phyloP scores from a whole-genome alignment of 2,329 filamentous ascomycete genomes.

The Diaporthe vaccinii region DNA sequence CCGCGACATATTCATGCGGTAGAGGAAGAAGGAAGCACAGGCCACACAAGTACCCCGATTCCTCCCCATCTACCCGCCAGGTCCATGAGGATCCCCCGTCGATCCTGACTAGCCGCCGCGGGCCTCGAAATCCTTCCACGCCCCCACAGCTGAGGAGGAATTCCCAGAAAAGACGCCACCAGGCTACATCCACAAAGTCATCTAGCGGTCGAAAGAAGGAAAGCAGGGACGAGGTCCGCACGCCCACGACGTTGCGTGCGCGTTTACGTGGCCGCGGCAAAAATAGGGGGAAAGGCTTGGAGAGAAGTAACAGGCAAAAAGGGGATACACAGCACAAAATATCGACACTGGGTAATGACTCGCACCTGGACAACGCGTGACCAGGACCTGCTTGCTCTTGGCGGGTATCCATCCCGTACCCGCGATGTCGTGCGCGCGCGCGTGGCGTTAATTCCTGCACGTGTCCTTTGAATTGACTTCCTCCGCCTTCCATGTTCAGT shows the following conservation, averaged over 20 bases:
- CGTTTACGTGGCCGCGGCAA: background rate
- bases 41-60: background rate
- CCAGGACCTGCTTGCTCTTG: background rate
- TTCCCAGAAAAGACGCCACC: background rate
- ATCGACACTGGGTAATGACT: constrained; percentile 13
- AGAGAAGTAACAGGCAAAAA: background rate
- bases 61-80: background rate
- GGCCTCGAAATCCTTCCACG: background rate
- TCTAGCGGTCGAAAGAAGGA: background rate
- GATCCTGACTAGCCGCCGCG: constrained; percentile 16
- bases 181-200: background rate
- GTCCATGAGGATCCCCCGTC: constrained; percentile 14
- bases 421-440: constrained; percentile 16
- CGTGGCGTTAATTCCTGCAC: background rate
- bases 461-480: constrained; percentile 5
- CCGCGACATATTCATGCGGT: background rate
- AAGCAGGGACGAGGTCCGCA: background rate
- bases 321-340: background rate
- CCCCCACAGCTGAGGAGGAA: background rate
- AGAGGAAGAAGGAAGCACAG: background rate
- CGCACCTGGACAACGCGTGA: constrained; percentile 5
- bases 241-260: background rate
- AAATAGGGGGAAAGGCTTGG: background rate
- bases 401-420: background rate
- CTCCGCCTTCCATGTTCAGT: background rate